Evolutionary conservation across 306 rosid species (phyloP).

Genomic region (Gastrolobium bilobum): DNA sequence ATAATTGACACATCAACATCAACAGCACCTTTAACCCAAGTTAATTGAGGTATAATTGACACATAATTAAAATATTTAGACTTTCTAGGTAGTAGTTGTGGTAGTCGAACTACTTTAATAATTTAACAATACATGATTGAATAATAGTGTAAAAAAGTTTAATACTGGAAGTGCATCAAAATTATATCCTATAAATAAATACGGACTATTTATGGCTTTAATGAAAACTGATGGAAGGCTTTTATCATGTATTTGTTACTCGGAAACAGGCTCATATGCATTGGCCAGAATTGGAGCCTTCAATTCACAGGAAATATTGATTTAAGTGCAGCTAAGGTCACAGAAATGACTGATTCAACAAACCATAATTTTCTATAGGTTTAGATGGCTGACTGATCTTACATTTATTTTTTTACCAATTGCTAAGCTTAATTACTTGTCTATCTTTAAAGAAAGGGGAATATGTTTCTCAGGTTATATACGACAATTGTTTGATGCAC

Average conservation of each 20-base stretch:
- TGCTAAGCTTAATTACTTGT: conserved; percentile 13
- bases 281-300: conserved; percentile 14
- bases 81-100: conserved; percentile 1
- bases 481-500: no score
- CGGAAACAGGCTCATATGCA: background rate
- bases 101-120: conserved; percentile 28
- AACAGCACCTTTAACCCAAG: no score
- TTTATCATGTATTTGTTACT: background rate
- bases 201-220: conserved; percentile 16
- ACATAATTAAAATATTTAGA: background rate
- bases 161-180: background rate
- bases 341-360: background rate
- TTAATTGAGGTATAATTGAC: no score
- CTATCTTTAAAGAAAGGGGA: background rate
- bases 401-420: background rate
- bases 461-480: no score
- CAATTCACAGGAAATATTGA: background rate
- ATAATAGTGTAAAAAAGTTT: background rate
- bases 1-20: no score
- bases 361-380: conserved; percentile 3
- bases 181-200: background rate
- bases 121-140: background rate
- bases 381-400: background rate
- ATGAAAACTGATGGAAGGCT: background rate
- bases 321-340: background rate